phyloP scores from a whole-genome alignment of 1,284 basidiomycete genomes.

The Rugosomyces carneus region DNA sequence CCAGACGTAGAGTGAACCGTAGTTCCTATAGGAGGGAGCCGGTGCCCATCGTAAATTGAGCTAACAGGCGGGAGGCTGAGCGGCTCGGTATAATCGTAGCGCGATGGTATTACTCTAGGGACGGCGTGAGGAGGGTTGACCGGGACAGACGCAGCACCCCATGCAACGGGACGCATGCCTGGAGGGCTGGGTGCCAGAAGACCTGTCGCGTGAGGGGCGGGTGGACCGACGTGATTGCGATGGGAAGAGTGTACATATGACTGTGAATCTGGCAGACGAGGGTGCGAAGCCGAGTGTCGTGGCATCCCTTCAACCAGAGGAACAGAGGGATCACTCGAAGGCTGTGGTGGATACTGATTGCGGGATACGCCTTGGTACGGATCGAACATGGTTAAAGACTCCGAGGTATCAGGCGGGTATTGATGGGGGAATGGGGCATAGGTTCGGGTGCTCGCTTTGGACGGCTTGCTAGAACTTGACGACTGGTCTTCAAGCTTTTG shows the following conservation, averaged over 20 bases:
- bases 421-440: slow-evolving; percentile 51
- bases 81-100: background rate
- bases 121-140: background rate
- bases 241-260: background rate
- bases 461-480: slow-evolving; percentile 18
- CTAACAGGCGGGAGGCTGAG: slow-evolving; percentile 3
- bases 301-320: background rate
- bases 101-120: background rate
- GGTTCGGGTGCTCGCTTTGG: slow-evolving; percentile 33
- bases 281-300: background rate
- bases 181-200: background rate
- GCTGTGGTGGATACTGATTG: slow-evolving; percentile 4
- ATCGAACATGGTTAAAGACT: slow-evolving; percentile 33
- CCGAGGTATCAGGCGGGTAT: slow-evolving; percentile 14
- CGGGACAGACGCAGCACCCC: background rate
- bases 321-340: background rate
- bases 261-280: background rate
- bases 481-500: slow-evolving; percentile 31
- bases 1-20: background rate
- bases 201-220: background rate
- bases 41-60: slow-evolving; percentile 1
- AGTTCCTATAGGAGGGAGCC: background rate
- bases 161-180: background rate
- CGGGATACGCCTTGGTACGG: slow-evolving; percentile 26
- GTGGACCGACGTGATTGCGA: background rate